These are phyloP conservation scores for Phlebiopsis gigantea DNA, from an alignment of 768 basidiomycete species.

Conservation along the genomic window DNA sequence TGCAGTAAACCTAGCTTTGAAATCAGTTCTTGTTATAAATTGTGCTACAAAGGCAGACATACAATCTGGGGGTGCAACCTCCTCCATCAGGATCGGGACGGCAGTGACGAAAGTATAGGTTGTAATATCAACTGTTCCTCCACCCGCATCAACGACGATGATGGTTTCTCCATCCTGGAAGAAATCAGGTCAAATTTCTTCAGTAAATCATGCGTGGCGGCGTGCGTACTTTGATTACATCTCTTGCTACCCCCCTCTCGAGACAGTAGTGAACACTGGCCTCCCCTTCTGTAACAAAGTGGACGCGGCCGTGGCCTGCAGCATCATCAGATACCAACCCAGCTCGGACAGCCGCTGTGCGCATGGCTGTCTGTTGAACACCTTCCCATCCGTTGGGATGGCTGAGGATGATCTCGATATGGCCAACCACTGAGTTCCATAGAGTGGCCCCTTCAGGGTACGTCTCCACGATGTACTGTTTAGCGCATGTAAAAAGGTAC, in stretches of 20 bases:
- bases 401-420: constrained; percentile 46
- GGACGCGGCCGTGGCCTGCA: constrained; percentile 37
- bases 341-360: constrained; percentile 45
- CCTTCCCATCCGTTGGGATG: constrained; percentile 70
- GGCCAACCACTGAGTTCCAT: constrained; percentile 39
- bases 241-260: constrained; percentile 28
- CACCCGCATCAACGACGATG: constrained; percentile 48
- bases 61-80: constrained; percentile 33
- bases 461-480: constrained; percentile 12
- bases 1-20: constrained; percentile 38
- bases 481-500: constrained; percentile 7
- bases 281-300: constrained; percentile 61
- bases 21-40: too few relatives aligned
- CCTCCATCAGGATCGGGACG: constrained; percentile 24
- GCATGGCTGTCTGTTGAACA: constrained; percentile 50
- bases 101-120: constrained; percentile 22
- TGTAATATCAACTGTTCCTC: constrained; percentile 39
- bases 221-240: background rate
- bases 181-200: too few relatives aligned
- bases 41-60: constrained; percentile 9
- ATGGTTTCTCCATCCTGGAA: constrained; percentile 27
- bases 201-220: background rate
- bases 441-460: constrained; percentile 37
- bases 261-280: constrained; percentile 58
- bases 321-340: constrained; percentile 41